These are phyloP conservation scores for Adiantum capillusveneris DNA, from an alignment of 75 land plant genomes.

Conservation along the genomic window DNA sequence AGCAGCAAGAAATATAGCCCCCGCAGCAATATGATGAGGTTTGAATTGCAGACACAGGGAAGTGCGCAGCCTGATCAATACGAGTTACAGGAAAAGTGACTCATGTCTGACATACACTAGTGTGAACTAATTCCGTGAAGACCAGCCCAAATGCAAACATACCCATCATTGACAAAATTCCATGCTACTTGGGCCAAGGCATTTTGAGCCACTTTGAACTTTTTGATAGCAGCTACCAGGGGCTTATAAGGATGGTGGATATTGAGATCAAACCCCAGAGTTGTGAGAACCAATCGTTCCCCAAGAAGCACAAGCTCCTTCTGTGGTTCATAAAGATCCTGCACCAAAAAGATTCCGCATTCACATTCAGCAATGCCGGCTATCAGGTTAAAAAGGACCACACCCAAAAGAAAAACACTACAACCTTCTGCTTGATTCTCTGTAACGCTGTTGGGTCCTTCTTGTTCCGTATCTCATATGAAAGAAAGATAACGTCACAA, in stretches of 20 bases:
- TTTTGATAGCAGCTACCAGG: conserved; percentile 53
- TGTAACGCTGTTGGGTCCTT: conserved; percentile 78
- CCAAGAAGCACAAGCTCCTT: conserved; percentile 44
- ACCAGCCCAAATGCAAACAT: conserved; percentile 2
- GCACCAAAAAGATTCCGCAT: background rate
- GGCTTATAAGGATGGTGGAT: conserved; percentile 68
- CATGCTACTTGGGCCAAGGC: conserved; percentile 64
- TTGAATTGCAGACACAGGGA: conserved; percentile 73
- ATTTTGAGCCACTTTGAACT: conserved; percentile 41
- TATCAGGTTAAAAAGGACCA: too few species aligned
- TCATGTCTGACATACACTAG: background rate
- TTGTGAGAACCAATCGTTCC: conserved; percentile 53
- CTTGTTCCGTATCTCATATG: conserved; percentile 47
- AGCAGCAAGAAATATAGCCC: conserved; percentile 60
- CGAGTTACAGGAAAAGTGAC: background rate
- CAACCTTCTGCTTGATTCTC: conserved; percentile 71
- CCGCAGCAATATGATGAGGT: conserved; percentile 78
- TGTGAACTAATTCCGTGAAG: too few species aligned
- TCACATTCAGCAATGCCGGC: background rate
- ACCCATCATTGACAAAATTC: conserved; percentile 83
- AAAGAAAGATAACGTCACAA: conserved; percentile 31
- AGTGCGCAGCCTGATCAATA: conserved; percentile 53
- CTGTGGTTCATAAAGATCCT: conserved; percentile 51
- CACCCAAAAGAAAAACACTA: background rate
- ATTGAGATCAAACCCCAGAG: conserved; percentile 69